Base-by-base conservation (phyloP, 306 rosid genomes). In the Sicyos baderoa region DNA sequence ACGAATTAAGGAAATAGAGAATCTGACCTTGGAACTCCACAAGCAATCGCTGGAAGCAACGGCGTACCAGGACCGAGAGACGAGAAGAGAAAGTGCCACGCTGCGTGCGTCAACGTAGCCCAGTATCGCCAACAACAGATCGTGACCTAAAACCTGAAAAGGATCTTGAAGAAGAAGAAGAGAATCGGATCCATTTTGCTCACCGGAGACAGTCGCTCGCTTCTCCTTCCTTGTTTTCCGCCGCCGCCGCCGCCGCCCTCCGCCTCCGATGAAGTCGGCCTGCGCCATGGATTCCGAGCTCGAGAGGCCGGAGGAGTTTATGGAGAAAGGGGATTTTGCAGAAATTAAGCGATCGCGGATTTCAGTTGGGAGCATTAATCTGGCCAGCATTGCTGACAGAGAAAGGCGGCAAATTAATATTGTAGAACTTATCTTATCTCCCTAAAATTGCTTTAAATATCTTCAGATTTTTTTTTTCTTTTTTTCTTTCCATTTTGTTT, bases 21-120 rank as follows among this genome's bases (percentile, higher is more conserved):
- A 1, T 6, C 37, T 9, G 45, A 83, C 87, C 87, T 77, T 83
- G 14, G 82, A 53, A 48, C 57, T 23, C 84, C 87, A 83, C 10
- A 83, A 68, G 35, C 72, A 54, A 48, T 83, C 82, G 32, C 82
- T 75, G 58, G 78, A 83, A 40, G 84, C 87, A 15, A 80, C 70
- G 44, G 23, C 75, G 68, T 75, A 27, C 84, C 87, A 80, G 14
- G 68, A 75, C 40, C 66, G 84, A 14, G 78, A 83, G 48, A 83
- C 82, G 5, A 72, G 75, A 77, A 80, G 84, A 54, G 82, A 83
- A 27, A 74, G 82, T 51, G 78, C 84, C 72, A 78, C 79, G 76
- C 82, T 83, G 78, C 79, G 82, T 55, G 86, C 82, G 68, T 83
- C 82, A 51, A 80, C 78, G 68, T 68, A 59, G 71, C 68, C 14